Conservation (phyloP, 2,329 filamentous ascomycete genomes). For the Colletotrichum sp. region DNA sequence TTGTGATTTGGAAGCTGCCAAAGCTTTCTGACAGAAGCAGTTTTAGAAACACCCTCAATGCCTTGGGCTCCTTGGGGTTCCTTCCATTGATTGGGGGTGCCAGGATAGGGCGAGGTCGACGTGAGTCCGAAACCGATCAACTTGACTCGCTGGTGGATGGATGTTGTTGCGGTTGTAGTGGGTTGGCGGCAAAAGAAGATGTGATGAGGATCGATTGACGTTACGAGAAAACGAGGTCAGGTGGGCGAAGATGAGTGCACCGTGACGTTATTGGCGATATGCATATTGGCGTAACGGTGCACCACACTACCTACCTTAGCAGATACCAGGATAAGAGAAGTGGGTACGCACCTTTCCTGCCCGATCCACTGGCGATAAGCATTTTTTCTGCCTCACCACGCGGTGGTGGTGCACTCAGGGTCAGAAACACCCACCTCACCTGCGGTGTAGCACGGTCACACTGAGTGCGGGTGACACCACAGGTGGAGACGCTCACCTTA, state of each 20-base stretch:
- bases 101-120: background rate
- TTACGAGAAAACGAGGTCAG: background rate
- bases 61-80: background rate
- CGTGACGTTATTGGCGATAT: background rate
- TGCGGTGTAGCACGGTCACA: background rate
- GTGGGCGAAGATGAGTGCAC: background rate
- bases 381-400: background rate
- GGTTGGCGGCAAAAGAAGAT: background rate
- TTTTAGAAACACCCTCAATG: conserved; percentile 16
- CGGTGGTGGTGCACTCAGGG: background rate
- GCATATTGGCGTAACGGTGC: background rate
- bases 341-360: background rate
- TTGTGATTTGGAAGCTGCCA: conserved; percentile 20
- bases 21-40: conserved; percentile 20
- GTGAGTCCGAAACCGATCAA: background rate
- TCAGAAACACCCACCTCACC: background rate
- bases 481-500: background rate
- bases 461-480: background rate
- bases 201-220: background rate
- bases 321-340: background rate
- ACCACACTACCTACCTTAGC: background rate
- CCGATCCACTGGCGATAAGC: background rate
- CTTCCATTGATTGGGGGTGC: background rate
- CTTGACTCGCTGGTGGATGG: background rate
- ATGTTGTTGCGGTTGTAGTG: background rate